Conservation (phyloP, 345 rosid species). For the Gynandropsis gynandra region DNA sequence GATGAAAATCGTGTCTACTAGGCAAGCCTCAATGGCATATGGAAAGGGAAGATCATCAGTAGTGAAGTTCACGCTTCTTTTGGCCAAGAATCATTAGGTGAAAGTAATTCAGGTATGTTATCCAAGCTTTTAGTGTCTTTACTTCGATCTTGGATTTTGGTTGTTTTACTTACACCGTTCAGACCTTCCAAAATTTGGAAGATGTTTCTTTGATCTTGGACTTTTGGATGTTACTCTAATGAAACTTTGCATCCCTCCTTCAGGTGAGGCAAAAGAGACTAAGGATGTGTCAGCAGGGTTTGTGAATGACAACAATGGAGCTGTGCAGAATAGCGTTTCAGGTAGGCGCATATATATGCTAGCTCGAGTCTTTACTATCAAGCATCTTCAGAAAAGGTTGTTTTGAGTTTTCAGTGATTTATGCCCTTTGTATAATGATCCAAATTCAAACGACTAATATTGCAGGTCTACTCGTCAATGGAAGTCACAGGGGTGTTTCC, state of each 20-base stretch:
- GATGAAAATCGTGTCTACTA: constrained; percentile 16
- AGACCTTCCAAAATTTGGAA: background rate
- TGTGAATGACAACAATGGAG: constrained; percentile 14
- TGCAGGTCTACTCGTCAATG: constrained; percentile 20
- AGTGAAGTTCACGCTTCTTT: constrained; percentile 46
- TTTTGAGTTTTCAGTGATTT: background rate
- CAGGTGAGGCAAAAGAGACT: constrained; percentile 34
- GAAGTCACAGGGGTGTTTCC: constrained; percentile 9
- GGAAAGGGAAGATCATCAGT: constrained; percentile 59
- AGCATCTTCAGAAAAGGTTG: background rate
- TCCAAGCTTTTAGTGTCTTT: constrained; percentile 4
- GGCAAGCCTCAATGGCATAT: constrained; percentile 53
- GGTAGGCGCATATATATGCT: constrained; percentile 15
- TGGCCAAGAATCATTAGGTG: constrained; percentile 32
- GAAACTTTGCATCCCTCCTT: constrained; percentile 4
- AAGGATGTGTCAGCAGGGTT: constrained; percentile 6
- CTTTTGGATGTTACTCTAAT: constrained; percentile 8
- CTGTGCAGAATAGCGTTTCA: constrained; percentile 11
- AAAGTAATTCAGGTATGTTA: constrained; percentile 35
- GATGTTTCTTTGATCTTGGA: constrained; percentile 15
- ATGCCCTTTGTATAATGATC: constrained; percentile 3
- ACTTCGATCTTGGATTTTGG: too few species aligned
- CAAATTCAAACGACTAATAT: constrained; percentile 5
- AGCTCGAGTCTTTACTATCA: constrained; percentile 2
- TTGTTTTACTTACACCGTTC: constrained; percentile 12